Percentiles rank a stretch among this genome's conserved stretches.
These are phyloP conservation scores for Leptographium wingfieldii DNA, from an alignment of 2,329 filamentous ascomycete species.

Conservation along the genomic window DNA sequence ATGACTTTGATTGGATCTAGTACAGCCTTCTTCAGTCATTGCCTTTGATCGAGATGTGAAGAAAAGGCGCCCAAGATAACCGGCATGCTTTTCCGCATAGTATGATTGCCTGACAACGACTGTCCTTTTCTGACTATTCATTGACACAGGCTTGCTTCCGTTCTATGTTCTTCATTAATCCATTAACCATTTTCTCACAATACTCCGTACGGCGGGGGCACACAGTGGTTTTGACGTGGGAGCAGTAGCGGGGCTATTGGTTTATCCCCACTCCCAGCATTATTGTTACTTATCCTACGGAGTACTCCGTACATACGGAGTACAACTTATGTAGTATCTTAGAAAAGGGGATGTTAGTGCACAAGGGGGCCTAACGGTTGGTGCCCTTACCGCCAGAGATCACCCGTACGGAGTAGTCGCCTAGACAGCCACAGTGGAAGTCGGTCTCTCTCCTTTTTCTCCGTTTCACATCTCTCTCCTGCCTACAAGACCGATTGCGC, in stretches of 20 bases:
- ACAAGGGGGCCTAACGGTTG: background rate
- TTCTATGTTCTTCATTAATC: no score
- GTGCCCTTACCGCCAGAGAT: background rate
- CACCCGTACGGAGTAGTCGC: background rate
- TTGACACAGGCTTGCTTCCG: background rate
- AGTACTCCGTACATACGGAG: no score
- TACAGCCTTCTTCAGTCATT: background rate
- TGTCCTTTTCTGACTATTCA: no score
- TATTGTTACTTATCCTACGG: background rate
- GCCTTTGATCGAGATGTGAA: no score
- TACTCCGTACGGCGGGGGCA: no score
- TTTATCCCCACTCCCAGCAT: background rate
- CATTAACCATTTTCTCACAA: no score
- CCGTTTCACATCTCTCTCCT: background rate
- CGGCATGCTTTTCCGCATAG: no score
- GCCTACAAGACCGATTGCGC: background rate
- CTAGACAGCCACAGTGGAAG: background rate
- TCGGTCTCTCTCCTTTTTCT: background rate
- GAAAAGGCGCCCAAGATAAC: no score
- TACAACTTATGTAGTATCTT: no score
- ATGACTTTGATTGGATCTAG: background rate
- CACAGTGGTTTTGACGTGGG: background rate
- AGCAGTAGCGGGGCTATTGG: background rate
- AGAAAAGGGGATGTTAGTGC: background rate
- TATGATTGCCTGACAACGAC: no score